phyloP scores from a whole-genome alignment of 257 asterid genomes.

The Paulownia fortunei region DNA sequence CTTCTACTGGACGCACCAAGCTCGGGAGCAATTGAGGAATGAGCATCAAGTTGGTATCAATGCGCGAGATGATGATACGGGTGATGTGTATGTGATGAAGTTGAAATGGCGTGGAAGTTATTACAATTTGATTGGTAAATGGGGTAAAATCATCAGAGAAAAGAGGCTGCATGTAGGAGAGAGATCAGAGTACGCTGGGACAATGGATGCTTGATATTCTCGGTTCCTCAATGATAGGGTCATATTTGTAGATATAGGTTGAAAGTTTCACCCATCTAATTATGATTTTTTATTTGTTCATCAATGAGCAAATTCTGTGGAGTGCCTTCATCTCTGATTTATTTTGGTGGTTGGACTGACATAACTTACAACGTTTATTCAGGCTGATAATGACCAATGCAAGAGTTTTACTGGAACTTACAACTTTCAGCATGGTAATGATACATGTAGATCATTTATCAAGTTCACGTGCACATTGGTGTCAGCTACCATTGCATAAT shows the following conservation, averaged over 20 bases:
- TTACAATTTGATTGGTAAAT: slow-evolving; percentile 56
- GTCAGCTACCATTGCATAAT: neutral
- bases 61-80: slow-evolving; percentile 60
- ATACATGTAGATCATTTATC: slow-evolving; percentile 28
- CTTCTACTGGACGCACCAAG: slow-evolving; percentile 55
- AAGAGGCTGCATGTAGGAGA: slow-evolving; percentile 54
- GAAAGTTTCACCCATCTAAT: slow-evolving; percentile 27
- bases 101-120: slow-evolving; percentile 60
- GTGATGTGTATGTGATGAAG: slow-evolving; percentile 58
- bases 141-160: slow-evolving; percentile 64
- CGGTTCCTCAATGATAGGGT: slow-evolving; percentile 50
- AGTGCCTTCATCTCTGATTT: neutral
- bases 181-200: slow-evolving; percentile 66
- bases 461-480: neutral
- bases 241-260: slow-evolving; percentile 40
- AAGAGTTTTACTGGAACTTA: slow-evolving; percentile 32
- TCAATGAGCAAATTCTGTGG: slow-evolving; percentile 3
- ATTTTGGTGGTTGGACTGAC: slow-evolving; percentile 33
- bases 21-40: slow-evolving; percentile 57
- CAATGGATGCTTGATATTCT: slow-evolving; percentile 56
- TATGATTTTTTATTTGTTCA: slow-evolving; percentile 14
- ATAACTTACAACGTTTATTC: slow-evolving; percentile 26
- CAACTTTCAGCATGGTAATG: slow-evolving; percentile 33
- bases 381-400: slow-evolving; percentile 25
- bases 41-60: slow-evolving; percentile 55